Evolutionary conservation across 768 basidiomycete genomes (phyloP).

Genomic region (Boletus rubropictus): DNA sequence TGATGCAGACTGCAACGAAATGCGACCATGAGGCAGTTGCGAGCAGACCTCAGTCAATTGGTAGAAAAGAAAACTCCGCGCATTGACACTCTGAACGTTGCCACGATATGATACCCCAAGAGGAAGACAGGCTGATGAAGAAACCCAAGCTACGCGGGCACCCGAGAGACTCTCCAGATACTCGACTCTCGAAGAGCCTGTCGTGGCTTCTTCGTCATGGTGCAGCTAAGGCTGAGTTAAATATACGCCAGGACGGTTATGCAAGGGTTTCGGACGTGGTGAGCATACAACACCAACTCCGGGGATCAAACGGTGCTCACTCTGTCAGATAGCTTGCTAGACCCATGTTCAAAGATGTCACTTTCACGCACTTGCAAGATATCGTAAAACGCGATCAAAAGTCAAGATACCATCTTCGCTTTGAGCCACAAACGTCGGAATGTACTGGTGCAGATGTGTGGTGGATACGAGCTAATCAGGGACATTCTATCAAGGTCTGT

Average conservation of each 20-base stretch:
- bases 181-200: constrained; percentile 77
- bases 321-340: constrained; percentile 50
- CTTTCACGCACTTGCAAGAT: constrained; percentile 47
- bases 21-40: constrained; percentile 9
- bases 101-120: background rate
- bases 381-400: constrained; percentile 68
- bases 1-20: constrained; percentile 6
- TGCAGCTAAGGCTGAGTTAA: constrained; percentile 66
- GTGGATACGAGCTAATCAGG: constrained; percentile 91
- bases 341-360: constrained; percentile 59
- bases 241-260: constrained; percentile 81
- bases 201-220: constrained; percentile 92
- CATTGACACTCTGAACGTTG: constrained; percentile 3
- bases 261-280: constrained; percentile 80
- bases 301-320: constrained; percentile 3
- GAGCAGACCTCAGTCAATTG: too few relatives aligned
- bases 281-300: constrained; percentile 28
- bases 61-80: constrained; percentile 1
- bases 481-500: constrained; percentile 75
- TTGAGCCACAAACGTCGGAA: constrained; percentile 40
- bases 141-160: constrained; percentile 51
- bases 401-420: constrained; percentile 53
- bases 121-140: constrained; percentile 5
- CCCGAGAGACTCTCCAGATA: constrained; percentile 58
- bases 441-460: constrained; percentile 40